Base-by-base conservation (phyloP, 169 alveolate genomes). In the Babesia ovis region DNA sequence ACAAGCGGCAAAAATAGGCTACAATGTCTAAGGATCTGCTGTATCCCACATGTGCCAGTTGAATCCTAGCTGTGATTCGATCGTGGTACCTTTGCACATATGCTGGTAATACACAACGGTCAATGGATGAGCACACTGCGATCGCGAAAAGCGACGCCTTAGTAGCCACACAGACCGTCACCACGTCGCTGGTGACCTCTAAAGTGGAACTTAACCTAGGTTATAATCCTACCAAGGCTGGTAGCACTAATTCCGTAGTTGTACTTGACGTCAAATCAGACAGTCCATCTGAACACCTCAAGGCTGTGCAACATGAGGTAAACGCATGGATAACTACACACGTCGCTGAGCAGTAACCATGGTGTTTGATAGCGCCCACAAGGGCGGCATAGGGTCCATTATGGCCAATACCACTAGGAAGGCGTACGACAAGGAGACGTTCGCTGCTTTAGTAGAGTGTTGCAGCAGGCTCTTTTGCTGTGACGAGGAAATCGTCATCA, bases 401-500 rank as follows among this genome's bases (percentile, higher is more conserved):
- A 55, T 39, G 14, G 81, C 71, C 56, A 73, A 77, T 27, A 69
- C 51, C 48, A 70, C 76, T 46, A 71, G 68, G 39, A 79, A 79
- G 84, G 75, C 84, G n/a, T 79, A 79, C 77, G 83, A 79, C 55
- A 79, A 70, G 53, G 84, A 79, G 37, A 79, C 83, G 20, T 71
- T 79, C 71, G 77, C 83, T n/a, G 61, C 87, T n/a, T 56, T 79
- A 34, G 68, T 79, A 67, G 87, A 79, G 54, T 16, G 84, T 46
- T 79, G 82, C 43, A 86, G 86, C 50, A 48, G 92, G 32, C 80
- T 86, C 39, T 86, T 86, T 68, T 68, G 80, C 57, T 79, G 83
- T 61, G 92, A 86, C 57, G 92, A 86, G 60, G 92, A 86, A 39
- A 86, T 86, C 25, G 86, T 83, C 1, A 83, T 86, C 16, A 61